Base-by-base conservation (phyloP, 176 grass and related monocot species). In the Carex scoparia region DNA sequence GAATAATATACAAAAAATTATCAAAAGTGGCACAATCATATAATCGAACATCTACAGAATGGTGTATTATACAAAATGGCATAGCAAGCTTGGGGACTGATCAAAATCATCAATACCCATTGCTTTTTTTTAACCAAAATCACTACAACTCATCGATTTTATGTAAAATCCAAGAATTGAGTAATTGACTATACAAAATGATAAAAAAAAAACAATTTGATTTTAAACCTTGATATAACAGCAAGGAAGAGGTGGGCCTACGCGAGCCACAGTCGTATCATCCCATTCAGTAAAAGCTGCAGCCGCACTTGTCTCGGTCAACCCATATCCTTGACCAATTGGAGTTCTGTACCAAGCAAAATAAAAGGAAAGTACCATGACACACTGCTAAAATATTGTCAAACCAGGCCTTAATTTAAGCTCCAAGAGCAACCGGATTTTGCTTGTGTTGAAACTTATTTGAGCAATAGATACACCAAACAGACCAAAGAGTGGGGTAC, bases 271-370 rank as follows among this genome's bases (percentile, higher is more conserved):
- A 65, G 78, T 87, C 60, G 56, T 84, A 56, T 97, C 94, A 86
- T 94, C 90, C 54, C 66, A 89, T 62, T 97, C 92, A 81, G 87
- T 86, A 86, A 94, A 94, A 31, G 94, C 72, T 84, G 90, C 92
- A 59, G 92, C 94, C 49, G 90, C 94, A 88, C 86, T 88, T n/a
- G 94, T 97, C 85, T 97, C 94, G 7, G 94, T 97, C 73, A 97
- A 86, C 60, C 94, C 94, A 90, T 97, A 97, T 71, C 87, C 94
- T 92, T 97, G 94, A 79, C 92, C 94, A 46, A 97, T 86, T 54
- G 88, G 92, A 79, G 90, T 90, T 85, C 94, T 97, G 87, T 59
- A 89, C 3, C 76, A 86, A 78, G 53, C 27, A 79, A 58, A 79
- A 79, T 58, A 79, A 79, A 79, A 23, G 49, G 28, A 78, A 78